A percentile compares a stretch with the other conserved stretches of the same genome.
Conservation (phyloP, 2,329 filamentous ascomycete species). For the Phaeosphaeriaceae sp. region DNA sequence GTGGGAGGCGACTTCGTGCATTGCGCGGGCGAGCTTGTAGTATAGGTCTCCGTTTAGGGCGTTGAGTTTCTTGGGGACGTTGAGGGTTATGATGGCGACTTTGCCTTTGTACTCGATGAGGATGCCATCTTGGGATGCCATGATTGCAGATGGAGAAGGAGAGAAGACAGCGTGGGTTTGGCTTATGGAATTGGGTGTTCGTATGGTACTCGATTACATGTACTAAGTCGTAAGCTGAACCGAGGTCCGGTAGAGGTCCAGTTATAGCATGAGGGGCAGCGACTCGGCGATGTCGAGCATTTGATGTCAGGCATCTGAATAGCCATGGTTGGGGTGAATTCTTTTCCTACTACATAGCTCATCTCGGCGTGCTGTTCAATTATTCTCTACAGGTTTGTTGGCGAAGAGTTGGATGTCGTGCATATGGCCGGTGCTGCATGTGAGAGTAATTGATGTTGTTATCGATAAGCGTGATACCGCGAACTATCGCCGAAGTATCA, state of each 20-base stretch:
- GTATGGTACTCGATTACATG: background rate
- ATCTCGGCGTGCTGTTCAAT: too few species aligned
- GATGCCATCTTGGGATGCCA: conserved; percentile 53
- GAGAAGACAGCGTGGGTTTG: background rate
- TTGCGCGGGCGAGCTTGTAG: conserved; percentile 73
- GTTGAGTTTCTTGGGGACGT: conserved; percentile 86
- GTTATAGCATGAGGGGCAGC: background rate
- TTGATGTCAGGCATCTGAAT: too few species aligned
- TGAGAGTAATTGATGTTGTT: background rate
- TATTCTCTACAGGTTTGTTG: too few species aligned
- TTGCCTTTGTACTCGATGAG: conserved; percentile 70
- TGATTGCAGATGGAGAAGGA: background rate
- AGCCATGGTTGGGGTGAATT: too few species aligned
- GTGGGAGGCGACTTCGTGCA: conserved; percentile 78
- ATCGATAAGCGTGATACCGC: conserved; percentile 4
- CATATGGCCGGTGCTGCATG: too few species aligned
- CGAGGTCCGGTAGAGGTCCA: conserved; percentile 1
- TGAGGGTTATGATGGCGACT: conserved; percentile 84
- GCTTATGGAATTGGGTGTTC: background rate
- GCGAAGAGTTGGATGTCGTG: too few species aligned
- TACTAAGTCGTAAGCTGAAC: background rate
- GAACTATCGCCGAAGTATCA: conserved; percentile 20
- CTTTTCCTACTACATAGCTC: too few species aligned
- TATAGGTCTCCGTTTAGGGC: conserved; percentile 76
- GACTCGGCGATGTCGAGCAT: too few species aligned